Base-by-base conservation (phyloP, 495 filamentous ascomycete genomes). In the Penicillium samsonianum region DNA sequence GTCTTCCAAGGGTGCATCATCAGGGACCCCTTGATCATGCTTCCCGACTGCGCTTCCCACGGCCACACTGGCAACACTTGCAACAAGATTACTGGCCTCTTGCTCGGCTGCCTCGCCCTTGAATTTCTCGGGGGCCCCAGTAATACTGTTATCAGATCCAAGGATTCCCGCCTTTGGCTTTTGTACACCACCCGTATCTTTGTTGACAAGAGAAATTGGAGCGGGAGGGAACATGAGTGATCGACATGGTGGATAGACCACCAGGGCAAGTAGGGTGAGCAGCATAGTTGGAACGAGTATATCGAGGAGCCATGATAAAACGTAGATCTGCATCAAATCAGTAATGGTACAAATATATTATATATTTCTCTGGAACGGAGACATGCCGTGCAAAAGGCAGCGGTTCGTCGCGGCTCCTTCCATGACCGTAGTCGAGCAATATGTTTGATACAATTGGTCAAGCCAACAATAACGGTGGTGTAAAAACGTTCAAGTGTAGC, bases 21-120 rank as follows among this genome's bases (percentile, higher is more conserved):
- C 71, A 16, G 68, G 71, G n/a, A 83, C 74, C 4, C 71, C 80
- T 57, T 81, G 77, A 2, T 83, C 82, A 49, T 87, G 78, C 62
- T 92, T 91, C 2, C 90, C 91, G 0, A 84, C 82, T 1, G 89
- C 90, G 54, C 87, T 88, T 50, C 84, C 86, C 31, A 94, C 73
- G 2, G 88, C 88, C 12, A 95, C 84, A 11, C 82, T 82, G 16
- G 88, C 86, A 51, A 95, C 86, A 25, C 84, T 80, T 57, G 86
- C 87, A 19, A 93, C 85, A 56, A 95, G 85, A 59, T 90, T 92
- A 59, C 81, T 85, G 4, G 91, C 91, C 66, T 95, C 91, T 57
- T 88, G 82, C 67, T 96, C 91, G 11, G 90, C 90, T 1, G 90
- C 88, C 67, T 94, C 90, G 19, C 91, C 91, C 60, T 91, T 87